phyloP scores from a whole-genome alignment of 345 rosid species.

The Eucalyptus regnans region DNA sequence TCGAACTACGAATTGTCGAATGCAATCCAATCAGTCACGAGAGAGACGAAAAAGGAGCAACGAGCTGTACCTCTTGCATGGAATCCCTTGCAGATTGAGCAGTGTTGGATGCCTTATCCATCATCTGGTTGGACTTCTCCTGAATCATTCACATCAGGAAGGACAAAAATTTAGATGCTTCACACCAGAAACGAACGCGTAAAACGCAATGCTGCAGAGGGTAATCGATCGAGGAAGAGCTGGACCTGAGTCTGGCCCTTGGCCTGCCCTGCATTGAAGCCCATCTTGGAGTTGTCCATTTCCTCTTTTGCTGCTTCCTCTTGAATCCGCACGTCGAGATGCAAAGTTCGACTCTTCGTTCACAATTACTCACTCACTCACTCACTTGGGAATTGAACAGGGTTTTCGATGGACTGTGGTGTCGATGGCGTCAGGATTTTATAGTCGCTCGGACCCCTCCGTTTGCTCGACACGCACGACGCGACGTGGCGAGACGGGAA shows the following conservation, averaged over 20 bases:
- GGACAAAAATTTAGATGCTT: not conserved
- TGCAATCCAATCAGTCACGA: not conserved
- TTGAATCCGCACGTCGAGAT: not conserved
- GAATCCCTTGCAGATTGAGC: conserved; percentile 64
- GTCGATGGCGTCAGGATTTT: not conserved
- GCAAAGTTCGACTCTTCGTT: not conserved
- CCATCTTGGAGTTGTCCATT: conserved; percentile 31
- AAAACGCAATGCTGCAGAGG: not conserved
- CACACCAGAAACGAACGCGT: not conserved
- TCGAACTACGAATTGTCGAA: not conserved
- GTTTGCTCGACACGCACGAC: not conserved
- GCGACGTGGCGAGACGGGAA: not conserved
- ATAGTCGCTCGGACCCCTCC: not conserved
- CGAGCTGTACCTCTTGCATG: conserved; percentile 25
- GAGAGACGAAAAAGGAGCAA: not conserved
- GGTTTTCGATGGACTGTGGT: not conserved
- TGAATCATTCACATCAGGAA: not conserved
- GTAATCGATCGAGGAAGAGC: not conserved
- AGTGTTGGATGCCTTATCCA: conserved; percentile 43
- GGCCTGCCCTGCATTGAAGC: conserved; percentile 2
- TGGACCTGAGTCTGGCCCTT: conserved; percentile 11
- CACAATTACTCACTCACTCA: not conserved
- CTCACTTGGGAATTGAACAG: not conserved
- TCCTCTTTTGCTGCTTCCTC: not conserved
- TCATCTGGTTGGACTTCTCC: conserved; percentile 49